Evolutionary conservation across 2,329 filamentous ascomycete species (phyloP).

Genomic region (Monilinia polystroma): DNA sequence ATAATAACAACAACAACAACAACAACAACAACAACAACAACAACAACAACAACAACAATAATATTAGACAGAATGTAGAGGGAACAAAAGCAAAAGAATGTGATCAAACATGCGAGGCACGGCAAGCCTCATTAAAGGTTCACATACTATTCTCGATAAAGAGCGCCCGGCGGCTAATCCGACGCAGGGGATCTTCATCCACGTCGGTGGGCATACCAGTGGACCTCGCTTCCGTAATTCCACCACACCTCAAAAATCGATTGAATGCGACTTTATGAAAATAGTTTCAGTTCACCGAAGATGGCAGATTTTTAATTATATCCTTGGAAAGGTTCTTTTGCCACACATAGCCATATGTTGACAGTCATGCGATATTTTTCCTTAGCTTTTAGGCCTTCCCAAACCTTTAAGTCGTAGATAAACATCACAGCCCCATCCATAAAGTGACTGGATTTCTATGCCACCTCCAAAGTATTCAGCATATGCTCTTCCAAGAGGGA

Average conservation of each 20-base stretch:
- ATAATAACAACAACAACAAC: not conserved
- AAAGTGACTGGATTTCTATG: constrained; percentile 90
- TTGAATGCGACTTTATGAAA: not conserved
- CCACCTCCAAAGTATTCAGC: constrained; percentile 98
- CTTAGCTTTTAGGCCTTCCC: constrained; percentile 33
- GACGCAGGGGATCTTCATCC: not conserved
- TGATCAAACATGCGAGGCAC: not conserved
- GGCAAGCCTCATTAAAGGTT: constrained; percentile 1
- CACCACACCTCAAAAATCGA: constrained; percentile 14
- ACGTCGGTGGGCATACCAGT: not conserved
- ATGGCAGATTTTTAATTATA: constrained; percentile 6
- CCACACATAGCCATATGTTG: no score
- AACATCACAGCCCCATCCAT: constrained; percentile 79
- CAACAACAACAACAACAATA: not conserved
- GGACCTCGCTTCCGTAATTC: not conserved
- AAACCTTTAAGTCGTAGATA: constrained; percentile 55
- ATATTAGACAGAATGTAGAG: not conserved
- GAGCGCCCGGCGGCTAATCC: not conserved
- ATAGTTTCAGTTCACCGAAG: constrained; percentile 6
- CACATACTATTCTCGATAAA: not conserved
- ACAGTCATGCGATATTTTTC: not conserved
- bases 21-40: no score
- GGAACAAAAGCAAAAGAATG: not conserved
- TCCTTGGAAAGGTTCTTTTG: not conserved
- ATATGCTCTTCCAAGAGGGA: constrained; percentile 88